A percentile compares a stretch with the other conserved stretches of the same genome.
phyloP scores from a whole-genome alignment of 176 grass and related monocot genomes.

The Zea luxurians region DNA sequence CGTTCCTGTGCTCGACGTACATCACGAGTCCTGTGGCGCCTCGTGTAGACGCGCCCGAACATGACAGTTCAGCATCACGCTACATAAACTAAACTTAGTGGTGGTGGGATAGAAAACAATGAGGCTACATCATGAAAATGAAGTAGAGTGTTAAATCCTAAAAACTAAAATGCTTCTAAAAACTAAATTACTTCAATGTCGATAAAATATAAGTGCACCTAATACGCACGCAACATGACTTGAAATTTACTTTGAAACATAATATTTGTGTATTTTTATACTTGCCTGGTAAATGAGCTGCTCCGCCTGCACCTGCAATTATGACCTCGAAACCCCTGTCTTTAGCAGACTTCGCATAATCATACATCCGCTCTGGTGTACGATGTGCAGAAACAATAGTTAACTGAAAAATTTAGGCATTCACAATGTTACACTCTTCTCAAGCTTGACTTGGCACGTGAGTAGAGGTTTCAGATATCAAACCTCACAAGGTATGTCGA shows the following conservation, averaged over 20 bases:
- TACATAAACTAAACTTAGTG: neutral
- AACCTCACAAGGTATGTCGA: conserved; percentile 82
- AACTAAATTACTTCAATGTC: neutral
- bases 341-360: conserved; percentile 68
- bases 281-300: conserved; percentile 88
- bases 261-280: conserved; percentile 2
- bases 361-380: conserved; percentile 78
- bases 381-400: conserved; percentile 92
- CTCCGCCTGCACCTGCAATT: conserved; percentile 92
- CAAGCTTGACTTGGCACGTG: neutral
- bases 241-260: neutral
- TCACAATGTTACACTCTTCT: conserved; percentile 21
- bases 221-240: neutral
- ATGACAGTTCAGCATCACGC: neutral
- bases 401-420: conserved; percentile 50
- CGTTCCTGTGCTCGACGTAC: no score
- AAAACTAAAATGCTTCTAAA: neutral
- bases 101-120: conserved; percentile 2
- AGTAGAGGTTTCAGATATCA: conserved; percentile 37
- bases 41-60: no score
- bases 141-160: neutral
- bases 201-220: neutral
- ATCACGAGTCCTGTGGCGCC: no score
- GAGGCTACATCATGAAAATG: neutral
- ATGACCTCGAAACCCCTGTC: conserved; percentile 80